Percentiles rank a stretch among this genome's conserved stretches.
These are phyloP conservation scores for Trametopsis cervina DNA, from an alignment of 768 basidiomycete genomes.

Conservation along the genomic window DNA sequence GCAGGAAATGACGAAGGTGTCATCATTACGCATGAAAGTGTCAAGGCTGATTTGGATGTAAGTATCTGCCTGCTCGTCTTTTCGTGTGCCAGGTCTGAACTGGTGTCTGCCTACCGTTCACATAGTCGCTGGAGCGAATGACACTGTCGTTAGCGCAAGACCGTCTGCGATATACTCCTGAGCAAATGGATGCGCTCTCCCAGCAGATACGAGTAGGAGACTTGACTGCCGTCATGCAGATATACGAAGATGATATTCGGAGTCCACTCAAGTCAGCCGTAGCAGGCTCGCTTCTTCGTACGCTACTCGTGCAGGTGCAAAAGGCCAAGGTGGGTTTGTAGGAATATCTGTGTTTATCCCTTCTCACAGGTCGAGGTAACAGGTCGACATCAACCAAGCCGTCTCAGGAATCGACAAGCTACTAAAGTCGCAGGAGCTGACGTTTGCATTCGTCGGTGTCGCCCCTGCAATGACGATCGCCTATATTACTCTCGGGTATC, in stretches of 20 bases:
- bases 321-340: constrained; percentile 83
- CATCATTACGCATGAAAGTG: constrained; percentile 74
- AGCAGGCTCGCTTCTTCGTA: constrained; percentile 72
- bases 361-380: neutral
- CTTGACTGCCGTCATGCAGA: constrained; percentile 75
- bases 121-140: constrained; percentile 90
- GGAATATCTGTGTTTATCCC: no score
- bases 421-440: constrained; percentile 89
- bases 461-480: constrained; percentile 83
- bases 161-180: constrained; percentile 55
- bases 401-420: constrained; percentile 89
- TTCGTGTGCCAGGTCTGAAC: no score
- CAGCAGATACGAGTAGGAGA: constrained; percentile 70
- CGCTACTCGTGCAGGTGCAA: constrained; percentile 88
- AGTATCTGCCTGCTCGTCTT: constrained; percentile 14
- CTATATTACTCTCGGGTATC: constrained; percentile 54
- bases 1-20: constrained; percentile 69
- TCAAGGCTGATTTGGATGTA: constrained; percentile 81
- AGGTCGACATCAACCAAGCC: constrained; percentile 92
- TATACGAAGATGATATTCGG: constrained; percentile 91
- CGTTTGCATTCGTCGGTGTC: constrained; percentile 95
- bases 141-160: constrained; percentile 79
- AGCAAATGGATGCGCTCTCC: constrained; percentile 61
- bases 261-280: constrained; percentile 78
- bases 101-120: no score